These are phyloP conservation scores for Capillidium rhysosporum DNA, from an alignment of 371 early-diverging fungal species.

Conservation along the genomic window DNA sequence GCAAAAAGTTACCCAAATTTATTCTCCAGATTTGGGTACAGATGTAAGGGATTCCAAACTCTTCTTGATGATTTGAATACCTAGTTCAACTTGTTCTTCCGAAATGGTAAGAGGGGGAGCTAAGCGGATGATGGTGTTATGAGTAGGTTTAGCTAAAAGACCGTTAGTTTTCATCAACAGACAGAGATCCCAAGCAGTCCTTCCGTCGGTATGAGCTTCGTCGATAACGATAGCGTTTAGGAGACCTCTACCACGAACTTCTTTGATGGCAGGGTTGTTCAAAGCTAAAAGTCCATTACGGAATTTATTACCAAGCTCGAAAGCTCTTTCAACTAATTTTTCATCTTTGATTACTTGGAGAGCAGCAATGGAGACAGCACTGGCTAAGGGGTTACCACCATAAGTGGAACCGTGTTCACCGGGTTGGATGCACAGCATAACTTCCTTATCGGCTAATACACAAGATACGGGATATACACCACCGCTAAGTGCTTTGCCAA, in stretches of 20 bases:
- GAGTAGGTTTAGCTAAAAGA: conserved; percentile 94
- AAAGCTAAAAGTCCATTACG: conserved; percentile 46
- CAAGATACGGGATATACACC: conserved; percentile 91
- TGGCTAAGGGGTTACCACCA: conserved; percentile 92
- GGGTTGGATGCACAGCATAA: conserved; percentile 85
- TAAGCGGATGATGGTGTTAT: conserved; percentile 90
- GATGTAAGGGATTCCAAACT: too few relatives aligned
- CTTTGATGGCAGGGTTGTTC: conserved; percentile 43
- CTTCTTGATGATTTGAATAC: conserved; percentile 57
- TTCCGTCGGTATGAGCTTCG: conserved; percentile 47
- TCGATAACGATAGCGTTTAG: conserved; percentile 93
- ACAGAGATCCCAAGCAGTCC: conserved; percentile 94
- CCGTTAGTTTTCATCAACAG: conserved; percentile 79
- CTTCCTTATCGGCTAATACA: conserved; percentile 67
- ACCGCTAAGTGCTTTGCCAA: conserved; percentile 92
- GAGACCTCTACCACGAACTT: conserved; percentile 84
- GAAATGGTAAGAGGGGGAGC: conserved; percentile 90
- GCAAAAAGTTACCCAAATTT: too few relatives aligned
- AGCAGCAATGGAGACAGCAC: conserved; percentile 86
- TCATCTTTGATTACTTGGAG: conserved; percentile 89
- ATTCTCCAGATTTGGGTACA: too few relatives aligned
- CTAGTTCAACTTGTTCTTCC: conserved; percentile 63
- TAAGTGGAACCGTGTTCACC: conserved; percentile 96
- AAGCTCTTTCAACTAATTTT: conserved; percentile 58
- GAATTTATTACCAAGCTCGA: conserved; percentile 60